phyloP scores from a whole-genome alignment of 2,329 filamentous ascomycete genomes.

The Coleophoma eucalyptorum region DNA sequence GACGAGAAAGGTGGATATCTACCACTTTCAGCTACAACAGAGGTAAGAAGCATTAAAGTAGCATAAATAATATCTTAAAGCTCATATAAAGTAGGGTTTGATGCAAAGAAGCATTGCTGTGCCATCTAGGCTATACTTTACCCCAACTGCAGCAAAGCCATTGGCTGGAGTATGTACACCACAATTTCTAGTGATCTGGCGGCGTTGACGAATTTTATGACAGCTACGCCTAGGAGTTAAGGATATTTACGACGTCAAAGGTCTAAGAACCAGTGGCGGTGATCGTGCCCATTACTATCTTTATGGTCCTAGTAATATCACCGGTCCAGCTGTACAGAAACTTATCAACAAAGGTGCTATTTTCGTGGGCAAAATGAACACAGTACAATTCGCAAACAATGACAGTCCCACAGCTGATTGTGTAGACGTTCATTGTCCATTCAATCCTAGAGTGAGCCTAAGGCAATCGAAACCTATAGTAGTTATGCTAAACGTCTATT shows the following conservation, averaged over 20 bases:
- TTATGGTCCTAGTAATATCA: slow-evolving; percentile 38
- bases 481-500: too few species aligned
- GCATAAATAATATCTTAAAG: too few species aligned
- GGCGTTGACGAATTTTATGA: too few species aligned
- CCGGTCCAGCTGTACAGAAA: slow-evolving; percentile 43
- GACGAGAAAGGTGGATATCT: not conserved
- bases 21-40: not conserved
- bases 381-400: slow-evolving; percentile 36
- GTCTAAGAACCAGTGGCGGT: slow-evolving; percentile 49
- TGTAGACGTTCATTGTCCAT: slow-evolving; percentile 25
- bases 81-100: not conserved
- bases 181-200: too few species aligned
- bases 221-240: slow-evolving; percentile 53
- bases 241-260: slow-evolving; percentile 54
- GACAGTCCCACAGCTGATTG: slow-evolving; percentile 6
- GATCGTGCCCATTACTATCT: slow-evolving; percentile 53
- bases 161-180: slow-evolving; percentile 38
- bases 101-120: not conserved
- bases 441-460: slow-evolving; percentile 28
- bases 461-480: too few species aligned
- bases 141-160: slow-evolving; percentile 30
- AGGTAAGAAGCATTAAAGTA: slow-evolving; percentile 30
- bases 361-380: slow-evolving; percentile 45
- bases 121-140: not conserved
- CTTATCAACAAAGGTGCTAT: slow-evolving; percentile 55